Conservation (phyloP, 495 filamentous ascomycete species). For the Xylaria intraflava region DNA sequence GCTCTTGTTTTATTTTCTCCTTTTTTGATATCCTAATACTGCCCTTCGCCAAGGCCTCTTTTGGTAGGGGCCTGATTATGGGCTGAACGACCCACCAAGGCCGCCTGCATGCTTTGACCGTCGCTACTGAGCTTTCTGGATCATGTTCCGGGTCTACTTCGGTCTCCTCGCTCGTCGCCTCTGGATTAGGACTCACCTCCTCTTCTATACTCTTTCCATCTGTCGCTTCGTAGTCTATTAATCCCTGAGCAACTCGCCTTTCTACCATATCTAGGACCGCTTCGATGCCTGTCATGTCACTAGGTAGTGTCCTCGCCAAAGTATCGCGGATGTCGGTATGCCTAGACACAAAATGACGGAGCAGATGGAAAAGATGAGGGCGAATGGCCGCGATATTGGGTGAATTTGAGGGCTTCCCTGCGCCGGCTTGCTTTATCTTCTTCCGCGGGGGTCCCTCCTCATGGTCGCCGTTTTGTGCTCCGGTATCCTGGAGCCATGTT, state of each 20-base stretch:
- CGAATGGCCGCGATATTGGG: slow-evolving; percentile 82
- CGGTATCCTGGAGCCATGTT: slow-evolving; percentile 27
- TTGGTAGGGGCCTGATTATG: slow-evolving; percentile 78
- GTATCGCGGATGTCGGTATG: slow-evolving; percentile 78
- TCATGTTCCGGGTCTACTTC: slow-evolving; percentile 21
- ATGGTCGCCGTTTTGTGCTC: slow-evolving; percentile 25
- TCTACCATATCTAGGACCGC: slow-evolving; percentile 54
- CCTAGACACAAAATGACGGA: slow-evolving; percentile 67
- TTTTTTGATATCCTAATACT: slow-evolving; percentile 59
- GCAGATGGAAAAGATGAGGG: slow-evolving; percentile 85
- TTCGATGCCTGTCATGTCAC: slow-evolving; percentile 66
- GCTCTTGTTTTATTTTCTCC: slow-evolving; percentile 33
- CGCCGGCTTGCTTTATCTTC: slow-evolving; percentile 50
- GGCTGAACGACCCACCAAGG: slow-evolving; percentile 95
- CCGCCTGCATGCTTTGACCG: slow-evolving; percentile 61
- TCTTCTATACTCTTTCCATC: slow-evolving; percentile 50
- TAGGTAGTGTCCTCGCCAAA: slow-evolving; percentile 57
- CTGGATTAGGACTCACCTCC: slow-evolving; percentile 23
- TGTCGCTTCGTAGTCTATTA: slow-evolving; percentile 61
- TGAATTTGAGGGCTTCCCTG: slow-evolving; percentile 43
- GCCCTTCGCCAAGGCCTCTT: slow-evolving; percentile 79
- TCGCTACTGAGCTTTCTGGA: slow-evolving; percentile 55
- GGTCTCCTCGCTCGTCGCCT: slow-evolving; percentile 19
- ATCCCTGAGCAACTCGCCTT: slow-evolving; percentile 59
- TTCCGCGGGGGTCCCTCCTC: slow-evolving; percentile 45